Evolutionary conservation across 805 yeast genomes (phyloP), one percentile per base, ranked within the genome.

Genomic region (Pichia insulana): DNA sequence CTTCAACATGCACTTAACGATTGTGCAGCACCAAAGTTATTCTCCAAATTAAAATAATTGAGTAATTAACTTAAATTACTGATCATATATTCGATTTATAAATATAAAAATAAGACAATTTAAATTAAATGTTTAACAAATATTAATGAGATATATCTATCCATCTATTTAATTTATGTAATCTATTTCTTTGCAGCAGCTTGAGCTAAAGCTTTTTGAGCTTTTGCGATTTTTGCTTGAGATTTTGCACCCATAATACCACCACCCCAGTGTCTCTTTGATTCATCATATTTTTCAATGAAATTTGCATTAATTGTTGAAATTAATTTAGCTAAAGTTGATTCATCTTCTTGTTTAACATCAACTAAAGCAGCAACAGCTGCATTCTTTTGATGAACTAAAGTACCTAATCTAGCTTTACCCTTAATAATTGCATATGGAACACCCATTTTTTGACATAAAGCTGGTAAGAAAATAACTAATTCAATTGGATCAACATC

Each of bases 231-330:
- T 76, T 83, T 86, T 65, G 80, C 92, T 63, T 76, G 78, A 64
- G 97, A 87, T 78, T 90, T 92, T 61, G 83, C 74, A 71, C 97
- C 96, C 79, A 92, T 75, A 71, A 87, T 67, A 79, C 98, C 98
- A 79, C 98, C 98, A 79, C 97, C 97, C 98, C 98, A 90, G 83
- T 87, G 95, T 76, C 86, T 88, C 80, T 94, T 90, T 67, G 77
- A 65, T 61, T 92, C 97, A 65, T 90, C 97, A 83, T 82, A 86
- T 74, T 87, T 86, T 67, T 85, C 95, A 61, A 71, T 69, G 73
- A 83, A 90, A 92, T 87, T 88, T 57, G 95, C 82, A 74, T 87
- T 80, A 70, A 90, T 78, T 63, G 97, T 83, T 46, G 96, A 83
- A 57, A 92, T 78, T 64, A 90, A 79, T 69, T 86, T 84, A 57